Conservation (phyloP, 768 basidiomycete species). For the Butyriboletus loyo region DNA sequence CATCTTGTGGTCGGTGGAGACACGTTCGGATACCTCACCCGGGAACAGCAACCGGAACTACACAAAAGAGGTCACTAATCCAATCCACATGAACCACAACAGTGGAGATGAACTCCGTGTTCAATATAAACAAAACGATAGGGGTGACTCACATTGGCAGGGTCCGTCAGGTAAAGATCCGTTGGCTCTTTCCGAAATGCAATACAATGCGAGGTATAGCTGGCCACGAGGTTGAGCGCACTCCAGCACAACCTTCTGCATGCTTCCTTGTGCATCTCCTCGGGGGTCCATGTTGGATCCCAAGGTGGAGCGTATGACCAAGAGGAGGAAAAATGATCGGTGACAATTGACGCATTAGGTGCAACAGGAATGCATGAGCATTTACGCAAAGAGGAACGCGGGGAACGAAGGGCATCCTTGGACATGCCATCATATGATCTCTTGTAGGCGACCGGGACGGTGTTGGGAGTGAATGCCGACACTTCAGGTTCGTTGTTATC, state of each 20-base stretch:
- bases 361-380: slow-evolving; percentile 48
- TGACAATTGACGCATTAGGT: slow-evolving; percentile 30
- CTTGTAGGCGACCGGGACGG: slow-evolving; percentile 48
- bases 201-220: slow-evolving; percentile 65
- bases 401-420: slow-evolving; percentile 27
- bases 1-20: slow-evolving; percentile 38
- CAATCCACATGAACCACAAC: slow-evolving; percentile 4
- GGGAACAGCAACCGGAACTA: slow-evolving; percentile 60
- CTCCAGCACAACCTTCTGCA: slow-evolving; percentile 77
- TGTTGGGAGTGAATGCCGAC: slow-evolving; percentile 45
- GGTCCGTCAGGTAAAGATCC: slow-evolving; percentile 58
- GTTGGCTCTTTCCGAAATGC: slow-evolving; percentile 59
- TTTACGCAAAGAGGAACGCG: slow-evolving; percentile 30
- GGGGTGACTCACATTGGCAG: slow-evolving; percentile 54
- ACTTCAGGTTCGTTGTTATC: slow-evolving; percentile 57
- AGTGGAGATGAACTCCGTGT: slow-evolving; percentile 8
- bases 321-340: slow-evolving; percentile 37
- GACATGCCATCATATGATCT: slow-evolving; percentile 27
- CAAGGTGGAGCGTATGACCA: slow-evolving; percentile 58
- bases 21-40: slow-evolving; percentile 61
- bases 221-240: slow-evolving; percentile 64
- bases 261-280: slow-evolving; percentile 63
- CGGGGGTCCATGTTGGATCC: slow-evolving; percentile 54
- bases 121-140: slow-evolving; percentile 3
- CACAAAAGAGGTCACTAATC: slow-evolving; percentile 8